Evolutionary conservation across 805 yeast species (phyloP).

Genomic region (Saturnispora serradocipensis): DNA sequence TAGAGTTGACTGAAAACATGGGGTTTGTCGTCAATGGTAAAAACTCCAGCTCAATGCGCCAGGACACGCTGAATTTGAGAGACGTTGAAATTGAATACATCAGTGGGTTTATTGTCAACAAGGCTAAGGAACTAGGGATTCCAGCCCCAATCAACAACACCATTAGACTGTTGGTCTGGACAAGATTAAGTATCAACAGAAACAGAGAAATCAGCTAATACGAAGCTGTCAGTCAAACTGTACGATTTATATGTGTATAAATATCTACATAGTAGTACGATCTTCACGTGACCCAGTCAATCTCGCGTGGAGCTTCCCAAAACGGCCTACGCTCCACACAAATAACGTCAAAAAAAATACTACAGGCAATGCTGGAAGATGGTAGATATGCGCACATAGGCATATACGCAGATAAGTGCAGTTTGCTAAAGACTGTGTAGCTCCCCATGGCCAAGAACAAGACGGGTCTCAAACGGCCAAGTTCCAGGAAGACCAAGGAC

Average conservation of each 20-base stretch:
- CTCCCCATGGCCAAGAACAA: background rate
- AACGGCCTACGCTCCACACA: no score
- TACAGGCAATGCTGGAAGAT: no score
- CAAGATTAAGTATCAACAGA: slow-evolving; percentile 1
- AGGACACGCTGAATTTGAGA: slow-evolving; percentile 47
- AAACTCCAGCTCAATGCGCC: slow-evolving; percentile 65
- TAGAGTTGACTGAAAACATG: slow-evolving; percentile 21
- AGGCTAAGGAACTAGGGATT: slow-evolving; percentile 40
- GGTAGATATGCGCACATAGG: no score
- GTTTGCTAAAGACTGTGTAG: no score
- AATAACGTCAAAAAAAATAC: no score
- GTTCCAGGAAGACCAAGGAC: background rate
- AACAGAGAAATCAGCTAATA: background rate
- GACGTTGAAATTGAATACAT: slow-evolving; percentile 74
- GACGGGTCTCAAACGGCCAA: background rate
- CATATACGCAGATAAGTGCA: no score
- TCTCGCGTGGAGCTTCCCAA: no score
- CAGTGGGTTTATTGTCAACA: slow-evolving; percentile 64
- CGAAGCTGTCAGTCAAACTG: no score
- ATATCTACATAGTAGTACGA: no score
- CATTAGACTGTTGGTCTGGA: slow-evolving; percentile 22
- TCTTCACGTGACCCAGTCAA: no score
- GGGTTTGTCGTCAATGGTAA: slow-evolving; percentile 29
- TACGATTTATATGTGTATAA: no score
- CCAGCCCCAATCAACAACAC: slow-evolving; percentile 40